Evolutionary conservation across 2,329 filamentous ascomycete genomes (phyloP).

Genomic region (Cytospora leucostoma): DNA sequence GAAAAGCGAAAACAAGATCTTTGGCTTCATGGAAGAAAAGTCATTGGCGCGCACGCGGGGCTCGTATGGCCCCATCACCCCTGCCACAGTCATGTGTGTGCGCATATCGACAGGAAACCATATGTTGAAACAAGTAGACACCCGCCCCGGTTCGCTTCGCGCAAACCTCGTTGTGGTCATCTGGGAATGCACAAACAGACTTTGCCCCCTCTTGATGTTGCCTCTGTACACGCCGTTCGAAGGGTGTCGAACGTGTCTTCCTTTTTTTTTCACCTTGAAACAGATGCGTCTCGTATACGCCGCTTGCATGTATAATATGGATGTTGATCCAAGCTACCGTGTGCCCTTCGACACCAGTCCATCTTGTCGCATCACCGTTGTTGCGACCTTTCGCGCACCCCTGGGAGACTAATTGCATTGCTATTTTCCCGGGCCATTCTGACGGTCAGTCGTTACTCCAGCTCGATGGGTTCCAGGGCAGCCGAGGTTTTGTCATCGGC

Average conservation of each 20-base stretch:
- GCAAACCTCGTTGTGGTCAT: constrained; percentile 6
- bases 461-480: not conserved
- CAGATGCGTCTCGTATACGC: constrained; percentile 1
- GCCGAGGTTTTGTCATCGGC: not conserved
- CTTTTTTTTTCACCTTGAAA: not conserved
- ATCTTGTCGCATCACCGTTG: not conserved
- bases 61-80: not conserved
- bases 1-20: not conserved
- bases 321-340: not conserved
- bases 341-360: not conserved
- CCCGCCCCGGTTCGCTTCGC: constrained; percentile 2
- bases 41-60: not conserved
- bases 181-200: constrained; percentile 15
- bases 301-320: constrained; percentile 2
- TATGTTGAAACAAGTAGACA: not conserved
- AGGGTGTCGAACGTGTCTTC: not conserved
- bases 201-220: not conserved
- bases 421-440: not conserved
- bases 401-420: not conserved
- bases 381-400: not conserved
- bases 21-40: not conserved
- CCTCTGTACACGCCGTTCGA: not conserved
- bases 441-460: not conserved
- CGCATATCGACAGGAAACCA: not conserved
- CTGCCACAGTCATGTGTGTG: not conserved